phyloP scores from a whole-genome alignment of 1,139 yeast species.

The Yamadazyma conglobata region DNA sequence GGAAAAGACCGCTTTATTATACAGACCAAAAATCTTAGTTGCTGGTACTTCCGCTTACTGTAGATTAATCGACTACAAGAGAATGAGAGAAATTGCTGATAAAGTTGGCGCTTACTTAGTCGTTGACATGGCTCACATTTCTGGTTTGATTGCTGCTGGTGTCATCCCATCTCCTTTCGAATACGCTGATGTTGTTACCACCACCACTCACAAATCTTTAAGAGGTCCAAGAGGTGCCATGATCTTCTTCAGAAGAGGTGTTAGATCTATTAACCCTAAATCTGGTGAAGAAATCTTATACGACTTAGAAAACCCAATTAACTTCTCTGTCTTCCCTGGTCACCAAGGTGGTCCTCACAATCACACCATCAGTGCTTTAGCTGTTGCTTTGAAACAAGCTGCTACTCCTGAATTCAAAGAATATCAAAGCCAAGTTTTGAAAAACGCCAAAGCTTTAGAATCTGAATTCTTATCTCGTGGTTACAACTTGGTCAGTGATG shows the following conservation, averaged over 20 bases:
- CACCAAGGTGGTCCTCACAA: conserved; percentile 99
- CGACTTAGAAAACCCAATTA: conserved; percentile 91
- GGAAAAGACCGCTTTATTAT: conserved; percentile 83
- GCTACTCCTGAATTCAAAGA: conserved; percentile 85
- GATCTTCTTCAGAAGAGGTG: conserved; percentile 97
- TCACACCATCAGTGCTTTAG: conserved; percentile 96
- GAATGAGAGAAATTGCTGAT: conserved; percentile 96
- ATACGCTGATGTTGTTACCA: conserved; percentile 95
- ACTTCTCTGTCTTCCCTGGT: conserved; percentile 98
- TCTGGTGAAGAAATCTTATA: conserved; percentile 86
- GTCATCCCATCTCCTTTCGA: conserved; percentile 96
- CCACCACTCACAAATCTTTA: conserved; percentile 96
- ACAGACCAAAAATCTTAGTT: conserved; percentile 92
- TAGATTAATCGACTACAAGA: conserved; percentile 89
- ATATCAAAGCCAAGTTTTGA: conserved; percentile 85
- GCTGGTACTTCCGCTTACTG: conserved; percentile 99
- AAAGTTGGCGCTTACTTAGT: conserved; percentile 93
- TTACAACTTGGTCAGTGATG: conserved; percentile 83
- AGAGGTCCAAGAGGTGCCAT: conserved; percentile 99
- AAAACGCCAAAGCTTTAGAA: conserved; percentile 86
- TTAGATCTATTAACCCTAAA: conserved; percentile 82
- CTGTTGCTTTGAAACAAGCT: conserved; percentile 95
- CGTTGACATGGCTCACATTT: conserved; percentile 98
- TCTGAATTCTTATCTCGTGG: conserved; percentile 65
- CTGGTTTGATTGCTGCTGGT: conserved; percentile 94